Conservation (phyloP, 164 flowering plant species). For the Euptelea pleiosperma region DNA sequence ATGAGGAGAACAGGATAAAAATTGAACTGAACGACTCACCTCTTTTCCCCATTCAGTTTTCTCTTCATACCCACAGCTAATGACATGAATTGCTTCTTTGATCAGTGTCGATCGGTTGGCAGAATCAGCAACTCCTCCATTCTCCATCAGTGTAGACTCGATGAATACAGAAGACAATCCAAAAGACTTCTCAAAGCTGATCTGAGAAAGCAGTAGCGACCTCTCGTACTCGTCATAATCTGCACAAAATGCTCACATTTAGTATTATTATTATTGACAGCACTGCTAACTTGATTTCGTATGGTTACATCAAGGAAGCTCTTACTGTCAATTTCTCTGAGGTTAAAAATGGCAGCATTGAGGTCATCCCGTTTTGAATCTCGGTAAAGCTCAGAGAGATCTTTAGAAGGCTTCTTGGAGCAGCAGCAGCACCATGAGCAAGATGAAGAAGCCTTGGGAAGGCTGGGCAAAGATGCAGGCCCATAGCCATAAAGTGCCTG, state of each 20-base stretch:
- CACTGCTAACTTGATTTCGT: neutral
- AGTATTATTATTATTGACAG: neutral
- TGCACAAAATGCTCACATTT: conserved; percentile 25
- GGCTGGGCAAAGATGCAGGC: conserved; percentile 65
- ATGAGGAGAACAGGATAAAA: neutral
- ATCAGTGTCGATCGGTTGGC: conserved; percentile 71
- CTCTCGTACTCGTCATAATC: conserved; percentile 92
- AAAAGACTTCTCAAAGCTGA: conserved; percentile 94
- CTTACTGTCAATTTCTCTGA: conserved; percentile 87
- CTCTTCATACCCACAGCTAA: conserved; percentile 96
- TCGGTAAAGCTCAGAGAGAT: conserved; percentile 55
- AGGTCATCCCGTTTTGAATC: conserved; percentile 90
- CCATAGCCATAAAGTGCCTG: conserved; percentile 98
- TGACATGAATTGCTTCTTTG: conserved; percentile 94
- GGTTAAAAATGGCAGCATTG: conserved; percentile 92
- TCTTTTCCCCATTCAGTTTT: conserved; percentile 99
- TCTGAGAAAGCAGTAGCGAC: conserved; percentile 83
- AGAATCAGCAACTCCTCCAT: conserved; percentile 88
- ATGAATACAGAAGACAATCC: conserved; percentile 89
- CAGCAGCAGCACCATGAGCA: conserved; percentile 67
- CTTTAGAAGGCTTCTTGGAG: conserved; percentile 72
- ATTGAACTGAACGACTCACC: conserved; percentile 25
- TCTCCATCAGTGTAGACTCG: conserved; percentile 92
- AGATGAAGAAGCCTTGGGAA: conserved; percentile 64
- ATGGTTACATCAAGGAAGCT: conserved; percentile 5